Evolutionary conservation across 2,329 filamentous ascomycete species (phyloP), one percentile per base, ranked within the genome.

Genomic region (Aphanocladium album): DNA sequence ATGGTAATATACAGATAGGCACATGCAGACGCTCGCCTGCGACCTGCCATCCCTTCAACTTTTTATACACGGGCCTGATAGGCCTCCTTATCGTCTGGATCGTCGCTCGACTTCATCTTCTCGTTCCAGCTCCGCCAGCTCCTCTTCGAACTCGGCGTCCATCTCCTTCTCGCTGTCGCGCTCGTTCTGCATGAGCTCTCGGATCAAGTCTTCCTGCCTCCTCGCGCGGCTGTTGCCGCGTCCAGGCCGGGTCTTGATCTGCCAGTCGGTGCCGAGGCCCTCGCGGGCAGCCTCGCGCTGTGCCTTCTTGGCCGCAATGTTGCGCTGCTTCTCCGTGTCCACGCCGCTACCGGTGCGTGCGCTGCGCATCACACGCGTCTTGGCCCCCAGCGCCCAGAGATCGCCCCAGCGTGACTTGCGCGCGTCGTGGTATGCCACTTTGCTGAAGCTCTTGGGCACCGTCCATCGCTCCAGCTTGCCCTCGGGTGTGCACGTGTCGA

Each of bases 391-490:
- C 0, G 93, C 92, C 95, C 95, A 99, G 11, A 98, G 79, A 72
- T 98, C 95, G 43, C 95, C 95, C 95, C 93, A 98, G 57, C 78
- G 78, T 0, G 89, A 84, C 76, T 99, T 99, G 63, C 95, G 86
- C 39, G 95, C 95, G 71, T 98, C 95, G 67, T 90, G 91, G 76
- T 93, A 98, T 1, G 92, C 92, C 68, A 89, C 86, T 67, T 84
- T 87, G 72, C 88, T 88, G 74, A 88, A 95, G 62, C 87, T 91
- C 67, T 87, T 87, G 1, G 93, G 90, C 0, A 99, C 88, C 0
- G 89, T 95, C 95, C 95, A 99, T 60, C 95, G 90, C 78, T 99
- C 93, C 37, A 97, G 86, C 46, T 83, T 86, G 35, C 90, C 95
- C 1, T 85, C 82, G 0, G 93, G 89, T 0, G 95, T 98, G 79